phyloP scores from a whole-genome alignment of 2,329 filamentous ascomycete genomes.

The Fusarium neocosmosporiellum region DNA sequence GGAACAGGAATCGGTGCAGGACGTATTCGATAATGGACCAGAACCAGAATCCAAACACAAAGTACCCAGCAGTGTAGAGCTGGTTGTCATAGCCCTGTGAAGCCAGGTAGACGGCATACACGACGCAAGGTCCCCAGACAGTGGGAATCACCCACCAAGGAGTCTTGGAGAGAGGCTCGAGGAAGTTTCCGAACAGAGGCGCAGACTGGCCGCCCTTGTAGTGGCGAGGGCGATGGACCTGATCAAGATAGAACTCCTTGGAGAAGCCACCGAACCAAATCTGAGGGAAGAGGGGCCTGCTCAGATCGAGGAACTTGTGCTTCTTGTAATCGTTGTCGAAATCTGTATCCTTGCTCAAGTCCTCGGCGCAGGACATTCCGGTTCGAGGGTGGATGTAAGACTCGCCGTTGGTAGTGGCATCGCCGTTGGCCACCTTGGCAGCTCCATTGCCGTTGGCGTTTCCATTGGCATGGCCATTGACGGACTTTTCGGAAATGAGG shows the following conservation, averaged over 20 bases:
- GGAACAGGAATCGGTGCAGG: constrained; percentile 91
- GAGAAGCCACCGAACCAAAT: constrained; percentile 88
- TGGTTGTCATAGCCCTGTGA: constrained; percentile 67
- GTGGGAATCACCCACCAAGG: constrained; percentile 91
- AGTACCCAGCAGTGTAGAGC: constrained; percentile 68
- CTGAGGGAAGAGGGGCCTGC: constrained; percentile 85
- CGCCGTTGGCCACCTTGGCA: constrained; percentile 45
- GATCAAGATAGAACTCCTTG: constrained; percentile 97
- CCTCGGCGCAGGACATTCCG: constrained; percentile 89
- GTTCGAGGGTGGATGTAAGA: constrained; percentile 70
- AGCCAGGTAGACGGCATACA: constrained; percentile 77
- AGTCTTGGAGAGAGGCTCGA: constrained; percentile 97
- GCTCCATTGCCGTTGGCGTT: constrained; percentile 40
- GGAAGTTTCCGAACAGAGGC: constrained; percentile 95
- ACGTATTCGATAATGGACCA: constrained; percentile 94
- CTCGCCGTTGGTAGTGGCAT: constrained; percentile 41
- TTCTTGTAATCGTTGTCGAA: constrained; percentile 79
- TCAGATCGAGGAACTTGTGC: constrained; percentile 94
- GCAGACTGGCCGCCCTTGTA: constrained; percentile 95
- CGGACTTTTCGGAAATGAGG: constrained; percentile 69
- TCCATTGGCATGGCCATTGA: constrained; percentile 47
- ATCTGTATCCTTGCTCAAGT: constrained; percentile 89
- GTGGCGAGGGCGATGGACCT: constrained; percentile 94
- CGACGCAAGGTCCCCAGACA: constrained; percentile 84
- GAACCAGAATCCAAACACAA: constrained; percentile 75